Conservation (phyloP, 176 grass and related monocot species). For the Oryza officinalis region DNA sequence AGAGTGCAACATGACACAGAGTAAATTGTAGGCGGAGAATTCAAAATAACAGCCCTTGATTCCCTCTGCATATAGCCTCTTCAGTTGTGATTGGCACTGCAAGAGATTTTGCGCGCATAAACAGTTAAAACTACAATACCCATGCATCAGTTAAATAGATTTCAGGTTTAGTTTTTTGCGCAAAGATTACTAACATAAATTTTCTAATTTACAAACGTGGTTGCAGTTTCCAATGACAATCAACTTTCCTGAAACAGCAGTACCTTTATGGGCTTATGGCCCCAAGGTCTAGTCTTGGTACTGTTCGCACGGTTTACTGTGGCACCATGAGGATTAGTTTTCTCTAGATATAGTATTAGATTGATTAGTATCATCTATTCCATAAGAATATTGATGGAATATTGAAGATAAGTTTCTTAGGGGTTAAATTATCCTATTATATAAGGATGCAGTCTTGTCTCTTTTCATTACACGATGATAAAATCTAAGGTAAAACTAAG, state of each 20-base stretch:
- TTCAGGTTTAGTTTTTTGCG: neutral
- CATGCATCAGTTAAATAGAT: slow-evolving; percentile 13
- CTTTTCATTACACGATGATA: neutral
- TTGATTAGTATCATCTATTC: no score
- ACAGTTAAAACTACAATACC: slow-evolving; percentile 23
- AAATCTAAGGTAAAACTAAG: neutral
- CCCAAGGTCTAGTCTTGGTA: neutral
- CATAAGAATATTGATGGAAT: no score
- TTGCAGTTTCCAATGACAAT: slow-evolving; percentile 19
- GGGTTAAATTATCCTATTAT: neutral
- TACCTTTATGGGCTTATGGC: neutral
- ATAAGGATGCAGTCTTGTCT: neutral
- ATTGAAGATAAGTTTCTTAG: neutral
- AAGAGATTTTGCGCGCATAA: slow-evolving; percentile 26
- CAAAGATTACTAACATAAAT: neutral
- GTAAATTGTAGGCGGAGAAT: slow-evolving; percentile 89
- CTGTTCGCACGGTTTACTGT: no score
- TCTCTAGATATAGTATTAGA: no score
- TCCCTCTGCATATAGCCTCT: slow-evolving; percentile 87
- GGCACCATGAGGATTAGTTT: neutral
- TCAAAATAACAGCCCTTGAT: slow-evolving; percentile 78
- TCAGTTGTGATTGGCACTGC: slow-evolving; percentile 93
- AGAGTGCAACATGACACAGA: slow-evolving; percentile 78
- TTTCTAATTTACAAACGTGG: neutral
- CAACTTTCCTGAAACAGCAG: slow-evolving; percentile 18